Base-by-base conservation (phyloP, 2,329 filamentous ascomycete species). In the Aspergillus neotritici region DNA sequence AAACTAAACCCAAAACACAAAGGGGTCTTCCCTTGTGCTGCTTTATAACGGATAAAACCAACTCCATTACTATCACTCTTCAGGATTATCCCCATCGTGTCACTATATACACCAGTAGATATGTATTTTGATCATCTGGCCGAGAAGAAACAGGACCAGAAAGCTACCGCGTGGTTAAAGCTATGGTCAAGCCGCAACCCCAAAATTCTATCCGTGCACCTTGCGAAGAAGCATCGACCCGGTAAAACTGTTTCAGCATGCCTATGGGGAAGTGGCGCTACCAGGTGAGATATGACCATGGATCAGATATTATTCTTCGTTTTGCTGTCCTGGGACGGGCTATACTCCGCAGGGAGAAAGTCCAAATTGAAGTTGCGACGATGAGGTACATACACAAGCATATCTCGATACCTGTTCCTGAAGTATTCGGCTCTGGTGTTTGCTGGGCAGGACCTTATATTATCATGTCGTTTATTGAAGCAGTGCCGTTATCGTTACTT, bases 381-480 rank as follows among this genome's bases (percentile, higher is more conserved):
- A 43, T 43, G 41, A 43, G 13, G 5, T 43, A 43, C 30, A 4
- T 43, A 17, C 29, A 4, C 4, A n/a, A 13, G 9, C 39, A 13
- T 8, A 39, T 35, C 3, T 43, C 35, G 12, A 43, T 43, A n/a
- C 13, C 35, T 3, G 14, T 43, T 14, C 35, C 41, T 4, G 41
- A 43, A n/a, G 41, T 43, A 6, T 38, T 35, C 5, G 41, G 35
- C n/a, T 34, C 31, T 5, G 41, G 41, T 21, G 34, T 43, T 13
- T 43, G 41, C 12, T 43, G 41, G 41, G 41, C 35, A 5, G 35
- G 35, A 2, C 41, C 35, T 9, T 43, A 43, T 4, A 39, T 43
- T 4, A 17, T 39, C 2, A 43, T 43, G 34, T 34, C 35, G 4
- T 35, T 34, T 4, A 12, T 38, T 13, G 29, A 33, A 16, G 41